A percentile compares a stretch with the other conserved stretches of the same genome.
These are phyloP conservation scores for Eustoma russellianum DNA, from an alignment of 257 asterid genomes.

Conservation along the genomic window DNA sequence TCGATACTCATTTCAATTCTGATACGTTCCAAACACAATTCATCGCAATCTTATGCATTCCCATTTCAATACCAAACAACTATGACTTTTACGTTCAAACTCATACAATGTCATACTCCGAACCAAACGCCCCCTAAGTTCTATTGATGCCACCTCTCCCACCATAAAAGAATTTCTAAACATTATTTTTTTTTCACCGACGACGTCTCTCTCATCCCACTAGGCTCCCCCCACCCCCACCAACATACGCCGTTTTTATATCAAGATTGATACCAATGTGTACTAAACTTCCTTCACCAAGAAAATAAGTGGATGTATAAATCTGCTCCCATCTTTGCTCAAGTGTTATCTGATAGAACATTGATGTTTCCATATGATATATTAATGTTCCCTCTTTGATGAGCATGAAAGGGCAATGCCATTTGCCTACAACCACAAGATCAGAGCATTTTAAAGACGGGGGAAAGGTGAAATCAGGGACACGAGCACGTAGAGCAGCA, in stretches of 20 bases:
- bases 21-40: too few relatives aligned
- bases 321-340: slow-evolving; percentile 58
- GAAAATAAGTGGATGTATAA: slow-evolving; percentile 18
- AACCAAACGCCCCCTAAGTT: slow-evolving; percentile 40
- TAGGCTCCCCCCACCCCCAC: slow-evolving; percentile 16
- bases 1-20: too few relatives aligned
- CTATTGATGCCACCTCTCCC: slow-evolving; percentile 22
- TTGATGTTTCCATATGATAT: slow-evolving; percentile 35
- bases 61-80: too few relatives aligned
- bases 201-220: slow-evolving; percentile 19
- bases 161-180: slow-evolving; percentile 17
- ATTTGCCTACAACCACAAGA: slow-evolving; percentile 24
- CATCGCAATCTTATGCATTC: slow-evolving; percentile 27
- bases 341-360: slow-evolving; percentile 41
- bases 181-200: slow-evolving; percentile 29
- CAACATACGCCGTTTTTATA: slow-evolving; percentile 18
- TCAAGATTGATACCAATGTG: slow-evolving; percentile 26
- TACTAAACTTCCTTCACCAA: slow-evolving; percentile 15
- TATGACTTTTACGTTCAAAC: too few relatives aligned
- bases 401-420: slow-evolving; percentile 52
- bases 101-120: too few relatives aligned
- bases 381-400: slow-evolving; percentile 35
- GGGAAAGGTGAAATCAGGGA: slow-evolving; percentile 4
- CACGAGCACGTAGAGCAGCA: neutral
- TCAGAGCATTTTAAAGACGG: slow-evolving; percentile 1